Evolutionary conservation across 1,284 basidiomycete genomes (phyloP).

Genomic region (Marasmius fiardii): DNA sequence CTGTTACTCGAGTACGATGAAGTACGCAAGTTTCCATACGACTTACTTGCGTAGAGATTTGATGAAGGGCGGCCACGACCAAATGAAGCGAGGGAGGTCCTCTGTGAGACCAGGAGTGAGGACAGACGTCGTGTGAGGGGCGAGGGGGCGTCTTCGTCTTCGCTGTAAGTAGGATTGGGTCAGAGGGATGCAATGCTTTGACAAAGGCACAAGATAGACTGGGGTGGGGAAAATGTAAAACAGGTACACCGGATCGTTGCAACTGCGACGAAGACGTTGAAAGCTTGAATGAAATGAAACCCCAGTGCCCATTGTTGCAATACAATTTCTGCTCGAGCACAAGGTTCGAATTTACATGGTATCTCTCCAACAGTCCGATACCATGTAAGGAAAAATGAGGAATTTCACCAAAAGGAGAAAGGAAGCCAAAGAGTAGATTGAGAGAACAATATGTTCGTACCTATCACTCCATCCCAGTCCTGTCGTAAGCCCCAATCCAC

Average conservation of each 20-base stretch:
- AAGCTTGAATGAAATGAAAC: not conserved
- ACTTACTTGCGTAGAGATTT: conserved; percentile 5
- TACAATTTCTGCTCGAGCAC: too few relatives aligned
- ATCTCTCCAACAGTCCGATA: not conserved
- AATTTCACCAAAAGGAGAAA: conserved; percentile 8
- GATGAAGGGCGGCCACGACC: not conserved
- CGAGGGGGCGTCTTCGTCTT: conserved; percentile 80
- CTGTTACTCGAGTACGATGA: not conserved
- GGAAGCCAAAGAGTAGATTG: not conserved
- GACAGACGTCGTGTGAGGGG: conserved; percentile 66
- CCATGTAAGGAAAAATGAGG: not conserved
- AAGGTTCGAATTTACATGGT: not conserved
- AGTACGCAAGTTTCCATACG: conserved; percentile 10
- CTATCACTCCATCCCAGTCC: conserved; percentile 83
- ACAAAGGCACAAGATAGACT: not conserved
- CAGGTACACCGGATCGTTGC: too few relatives aligned
- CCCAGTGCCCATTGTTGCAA: too few relatives aligned
- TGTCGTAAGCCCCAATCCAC: conserved; percentile 76
- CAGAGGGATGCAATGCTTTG: not conserved
- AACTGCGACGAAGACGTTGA: not conserved
- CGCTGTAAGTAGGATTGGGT: conserved; percentile 36
- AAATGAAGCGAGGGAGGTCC: conserved; percentile 28
- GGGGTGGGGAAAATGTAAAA: not conserved
- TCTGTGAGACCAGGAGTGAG: conserved; percentile 46
- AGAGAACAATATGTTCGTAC: conserved; percentile 32